Conservation (phyloP, 1,139 yeast species). For the Candida freyschussii region DNA sequence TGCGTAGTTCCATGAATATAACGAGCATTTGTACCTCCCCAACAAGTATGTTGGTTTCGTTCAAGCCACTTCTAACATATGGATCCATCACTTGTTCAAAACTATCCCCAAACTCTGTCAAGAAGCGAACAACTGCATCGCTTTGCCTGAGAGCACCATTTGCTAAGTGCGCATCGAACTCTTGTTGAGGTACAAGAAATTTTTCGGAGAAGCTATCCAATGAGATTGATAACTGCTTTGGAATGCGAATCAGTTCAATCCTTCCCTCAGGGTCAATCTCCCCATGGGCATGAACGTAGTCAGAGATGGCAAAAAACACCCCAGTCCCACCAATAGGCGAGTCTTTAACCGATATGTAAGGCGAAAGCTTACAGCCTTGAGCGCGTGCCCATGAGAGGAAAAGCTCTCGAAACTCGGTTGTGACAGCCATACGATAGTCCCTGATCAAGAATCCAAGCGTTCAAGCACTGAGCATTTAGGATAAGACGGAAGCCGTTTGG, state of each 20-base stretch:
- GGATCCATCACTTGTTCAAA: slow-evolving; percentile 17
- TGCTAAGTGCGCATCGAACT: slow-evolving; percentile 17
- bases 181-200: slow-evolving; percentile 14
- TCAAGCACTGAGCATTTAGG: too few species aligned
- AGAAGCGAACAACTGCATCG: slow-evolving; percentile 20
- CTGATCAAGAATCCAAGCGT: too few species aligned
- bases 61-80: slow-evolving; percentile 19
- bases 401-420: slow-evolving; percentile 5
- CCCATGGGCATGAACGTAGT: slow-evolving; percentile 4
- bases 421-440: neutral
- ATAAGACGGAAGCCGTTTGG: too few species aligned
- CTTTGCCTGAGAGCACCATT: slow-evolving; percentile 17
- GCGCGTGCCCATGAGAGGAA: slow-evolving; percentile 17
- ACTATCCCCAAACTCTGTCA: slow-evolving; percentile 16
- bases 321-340: slow-evolving; percentile 28
- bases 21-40: slow-evolving; percentile 21
- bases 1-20: slow-evolving; percentile 26
- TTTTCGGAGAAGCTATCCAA: slow-evolving; percentile 27
- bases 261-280: slow-evolving; percentile 15
- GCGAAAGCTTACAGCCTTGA: slow-evolving; percentile 9
- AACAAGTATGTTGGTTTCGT: slow-evolving; percentile 25
- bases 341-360: slow-evolving; percentile 13
- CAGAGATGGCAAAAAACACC: slow-evolving; percentile 23
- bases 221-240: slow-evolving; percentile 30
- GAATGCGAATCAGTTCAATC: slow-evolving; percentile 36